Evolutionary conservation across 139 green algal species (phyloP), one percentile per base, ranked within the genome.

Genomic region (Tetraselmis striata): DNA sequence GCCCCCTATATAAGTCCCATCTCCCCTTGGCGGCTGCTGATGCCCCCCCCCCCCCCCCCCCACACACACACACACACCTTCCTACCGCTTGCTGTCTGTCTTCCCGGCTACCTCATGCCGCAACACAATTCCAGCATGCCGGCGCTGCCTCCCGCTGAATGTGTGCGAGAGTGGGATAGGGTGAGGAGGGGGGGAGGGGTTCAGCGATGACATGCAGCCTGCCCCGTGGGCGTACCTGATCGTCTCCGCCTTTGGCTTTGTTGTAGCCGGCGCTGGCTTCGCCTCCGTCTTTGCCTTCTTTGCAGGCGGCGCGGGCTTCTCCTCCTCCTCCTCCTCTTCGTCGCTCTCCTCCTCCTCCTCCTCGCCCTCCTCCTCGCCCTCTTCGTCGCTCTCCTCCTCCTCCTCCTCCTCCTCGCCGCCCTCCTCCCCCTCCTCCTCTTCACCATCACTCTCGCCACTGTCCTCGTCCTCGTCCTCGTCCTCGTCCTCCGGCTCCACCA

Each of bases 361-460:
- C 5, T 83, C 76, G 1, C 29, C 83, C n/a, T 84, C 83, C 23
- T 85, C 80, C 22, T 80, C 77, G 1, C 88, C 83, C 0, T 90
- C 84, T 31, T 81, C 80, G 22, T 84, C 82, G 26, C 87, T 79
- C 29, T 84, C 83, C 0, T 86, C 82, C 30, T 86, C 87, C 25
- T 88, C 80, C 23, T 80, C 30, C 24, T 79, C 76, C 29, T 87
- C 67, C 2, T 77, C 27, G 22, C 83, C 59, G 28, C 84, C 77
- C 32, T 86, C 82, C 30, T 85, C 79, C 1, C 82, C 45, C 45
- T 82, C 59, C 2, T 84, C 77, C 29, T 82, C 80, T 1, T 75
- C 59, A 1, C 67, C 59, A 29, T 84, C 80, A 1, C 22, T 74
- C n/a, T 87, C 84, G 31, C 86, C 75, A 1, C 86, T 59, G 0